Conservation (phyloP, 163 green algal genomes). For the Trebouxiophyceae sp. region DNA sequence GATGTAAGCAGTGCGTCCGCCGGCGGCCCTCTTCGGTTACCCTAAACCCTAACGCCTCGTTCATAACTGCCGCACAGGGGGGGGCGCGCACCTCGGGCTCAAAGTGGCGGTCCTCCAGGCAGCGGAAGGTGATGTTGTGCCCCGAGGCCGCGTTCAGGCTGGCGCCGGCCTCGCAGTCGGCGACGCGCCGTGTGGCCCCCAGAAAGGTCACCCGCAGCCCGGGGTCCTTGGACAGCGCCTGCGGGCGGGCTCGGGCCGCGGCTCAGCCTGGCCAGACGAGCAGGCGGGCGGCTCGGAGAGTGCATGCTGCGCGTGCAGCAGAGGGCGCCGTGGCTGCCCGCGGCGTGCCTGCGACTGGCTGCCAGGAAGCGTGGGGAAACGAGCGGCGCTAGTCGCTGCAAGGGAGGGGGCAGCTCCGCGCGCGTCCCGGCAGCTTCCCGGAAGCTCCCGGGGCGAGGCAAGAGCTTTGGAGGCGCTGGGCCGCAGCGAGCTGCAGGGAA, state of each 20-base stretch:
- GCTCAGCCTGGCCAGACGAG: too few species aligned
- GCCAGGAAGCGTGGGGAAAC: background rate
- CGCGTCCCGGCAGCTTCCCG: too few species aligned
- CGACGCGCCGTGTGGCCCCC: background rate
- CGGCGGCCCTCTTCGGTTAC: too few species aligned
- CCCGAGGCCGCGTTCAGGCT: background rate
- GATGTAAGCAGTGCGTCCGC: too few species aligned
- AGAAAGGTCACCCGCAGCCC: constrained; percentile 4
- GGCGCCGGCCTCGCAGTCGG: constrained; percentile 3
- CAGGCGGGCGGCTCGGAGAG: too few species aligned
- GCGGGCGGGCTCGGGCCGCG: too few species aligned
- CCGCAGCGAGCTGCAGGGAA: background rate
- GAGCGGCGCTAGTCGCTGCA: background rate
- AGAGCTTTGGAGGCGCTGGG: too few species aligned
- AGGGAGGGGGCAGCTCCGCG: too few species aligned
- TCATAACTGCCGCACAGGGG: background rate
- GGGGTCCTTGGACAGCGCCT: background rate
- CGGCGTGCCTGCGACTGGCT: background rate
- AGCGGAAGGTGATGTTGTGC: constrained; percentile 1
- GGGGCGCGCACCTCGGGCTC: background rate
- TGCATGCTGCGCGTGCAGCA: too few species aligned
- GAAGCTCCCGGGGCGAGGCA: too few species aligned
- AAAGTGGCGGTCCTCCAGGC: constrained; percentile 7
- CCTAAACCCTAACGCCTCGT: too few species aligned
- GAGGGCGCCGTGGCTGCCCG: background rate